Percentiles rank a stretch among this genome's conserved stretches.
phyloP scores from a whole-genome alignment of 306 rosid species.

The Malus sieversii region DNA sequence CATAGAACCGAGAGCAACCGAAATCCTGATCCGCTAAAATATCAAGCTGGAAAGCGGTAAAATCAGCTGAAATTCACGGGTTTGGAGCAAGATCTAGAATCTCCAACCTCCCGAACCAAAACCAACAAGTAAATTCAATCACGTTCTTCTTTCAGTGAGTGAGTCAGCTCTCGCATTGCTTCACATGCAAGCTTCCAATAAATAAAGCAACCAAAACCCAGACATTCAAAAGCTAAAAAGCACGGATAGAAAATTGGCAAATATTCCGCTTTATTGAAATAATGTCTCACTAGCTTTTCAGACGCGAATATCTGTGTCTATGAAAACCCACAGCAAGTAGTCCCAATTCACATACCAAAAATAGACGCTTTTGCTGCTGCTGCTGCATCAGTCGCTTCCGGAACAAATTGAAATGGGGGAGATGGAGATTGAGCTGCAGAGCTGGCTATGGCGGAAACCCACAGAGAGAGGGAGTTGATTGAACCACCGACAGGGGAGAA shows the following conservation, averaged over 20 bases:
- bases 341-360: slow-evolving; percentile 8
- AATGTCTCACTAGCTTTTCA: slow-evolving; percentile 18
- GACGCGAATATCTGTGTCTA: slow-evolving; percentile 14
- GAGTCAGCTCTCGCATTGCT: slow-evolving; percentile 63
- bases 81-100: slow-evolving; percentile 23
- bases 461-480: slow-evolving; percentile 1
- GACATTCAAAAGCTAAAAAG: slow-evolving; percentile 31
- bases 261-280: slow-evolving; percentile 37
- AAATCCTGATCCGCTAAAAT: slow-evolving; percentile 33
- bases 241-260: slow-evolving; percentile 6
- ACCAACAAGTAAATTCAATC: slow-evolving; percentile 40
- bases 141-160: slow-evolving; percentile 23
- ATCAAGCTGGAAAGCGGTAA: slow-evolving; percentile 9
- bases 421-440: neutral
- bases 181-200: slow-evolving; percentile 63
- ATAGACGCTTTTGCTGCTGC: neutral
- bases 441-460: slow-evolving; percentile 19
- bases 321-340: slow-evolving; percentile 18
- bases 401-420: neutral
- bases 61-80: slow-evolving; percentile 23
- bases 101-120: slow-evolving; percentile 23
- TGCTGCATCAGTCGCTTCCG: slow-evolving; percentile 2
- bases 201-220: slow-evolving; percentile 27
- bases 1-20: slow-evolving; percentile 22
- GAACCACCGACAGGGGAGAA: slow-evolving; percentile 19